Percentiles rank a stretch among this genome's conserved stretches.
phyloP scores from a whole-genome alignment of 345 rosid species.

The Salix purpurea region DNA sequence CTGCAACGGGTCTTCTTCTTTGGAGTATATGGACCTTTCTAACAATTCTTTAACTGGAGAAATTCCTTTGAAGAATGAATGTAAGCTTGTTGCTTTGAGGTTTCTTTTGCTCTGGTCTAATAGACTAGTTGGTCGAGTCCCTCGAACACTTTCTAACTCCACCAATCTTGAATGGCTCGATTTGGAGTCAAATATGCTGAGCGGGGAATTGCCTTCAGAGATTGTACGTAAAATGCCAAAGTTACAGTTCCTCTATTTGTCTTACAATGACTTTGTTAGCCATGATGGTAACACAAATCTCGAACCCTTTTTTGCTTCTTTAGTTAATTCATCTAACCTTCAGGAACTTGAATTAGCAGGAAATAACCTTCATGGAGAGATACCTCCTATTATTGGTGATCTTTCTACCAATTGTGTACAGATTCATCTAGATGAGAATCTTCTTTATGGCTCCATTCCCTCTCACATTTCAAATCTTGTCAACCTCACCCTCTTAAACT shows the following conservation, averaged over 20 bases:
- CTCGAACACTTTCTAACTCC: constrained; percentile 59
- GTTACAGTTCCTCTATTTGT: constrained; percentile 74
- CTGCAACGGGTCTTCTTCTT: constrained; percentile 49
- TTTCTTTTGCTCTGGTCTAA: constrained; percentile 86
- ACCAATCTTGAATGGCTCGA: constrained; percentile 77
- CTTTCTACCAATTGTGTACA: constrained; percentile 66
- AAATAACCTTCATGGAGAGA: constrained; percentile 60
- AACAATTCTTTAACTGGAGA: constrained; percentile 66
- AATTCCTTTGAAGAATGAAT: constrained; percentile 49
- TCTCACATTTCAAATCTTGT: constrained; percentile 63
- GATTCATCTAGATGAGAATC: constrained; percentile 74
- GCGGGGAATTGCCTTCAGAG: constrained; percentile 67
- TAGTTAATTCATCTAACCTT: constrained; percentile 49
- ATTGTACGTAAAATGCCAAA: constrained; percentile 52
- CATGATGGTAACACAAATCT: constrained; percentile 73
- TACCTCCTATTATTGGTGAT: constrained; percentile 57
- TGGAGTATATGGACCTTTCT: constrained; percentile 70
- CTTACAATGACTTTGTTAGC: constrained; percentile 66
- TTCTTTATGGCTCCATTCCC: constrained; percentile 67
- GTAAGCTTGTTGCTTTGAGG: constrained; percentile 47
- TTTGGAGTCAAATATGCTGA: constrained; percentile 61
- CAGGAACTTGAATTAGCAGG: constrained; percentile 81
- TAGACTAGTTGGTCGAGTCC: constrained; percentile 49
- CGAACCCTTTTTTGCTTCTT: constrained; percentile 64
- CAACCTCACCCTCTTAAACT: constrained; percentile 70